Conservation (phyloP, 1,284 basidiomycete species). For the Leccinum huronense region DNA sequence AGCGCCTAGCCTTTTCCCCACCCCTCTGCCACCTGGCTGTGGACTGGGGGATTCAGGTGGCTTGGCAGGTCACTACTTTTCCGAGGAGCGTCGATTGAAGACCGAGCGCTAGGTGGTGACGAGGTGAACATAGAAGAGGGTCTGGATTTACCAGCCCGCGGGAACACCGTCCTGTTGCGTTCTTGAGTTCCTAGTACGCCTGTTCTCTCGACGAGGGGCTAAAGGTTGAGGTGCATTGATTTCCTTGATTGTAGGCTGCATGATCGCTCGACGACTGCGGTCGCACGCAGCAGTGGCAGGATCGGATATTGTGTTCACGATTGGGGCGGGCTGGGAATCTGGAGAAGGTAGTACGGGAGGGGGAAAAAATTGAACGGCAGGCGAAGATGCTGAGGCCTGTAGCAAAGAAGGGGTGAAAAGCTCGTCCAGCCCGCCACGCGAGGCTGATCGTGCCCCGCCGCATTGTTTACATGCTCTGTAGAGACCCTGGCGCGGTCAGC, state of each 20-base stretch:
- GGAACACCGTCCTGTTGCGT: constrained; percentile 23
- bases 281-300: constrained; percentile 43
- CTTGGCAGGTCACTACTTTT: constrained; percentile 41
- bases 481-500: constrained; percentile 33
- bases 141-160: constrained; percentile 32
- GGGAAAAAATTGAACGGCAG: constrained; percentile 59
- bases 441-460: constrained; percentile 39
- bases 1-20: constrained; percentile 39
- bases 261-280: constrained; percentile 41
- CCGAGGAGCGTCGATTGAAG: constrained; percentile 28
- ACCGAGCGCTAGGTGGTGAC: constrained; percentile 32
- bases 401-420: constrained; percentile 64
- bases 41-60: constrained; percentile 51
- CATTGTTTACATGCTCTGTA: constrained; percentile 38
- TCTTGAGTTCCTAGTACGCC: constrained; percentile 24
- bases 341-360: constrained; percentile 48
- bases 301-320: constrained; percentile 46
- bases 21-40: constrained; percentile 41
- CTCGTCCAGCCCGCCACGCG: constrained; percentile 53
- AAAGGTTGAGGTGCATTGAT: constrained; percentile 47
- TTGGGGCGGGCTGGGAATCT: constrained; percentile 49
- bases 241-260: constrained; percentile 40
- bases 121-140: constrained; percentile 41
- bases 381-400: constrained; percentile 69
- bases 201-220: constrained; percentile 35